Conservation (phyloP, 768 basidiomycete species). For the Naganishia kalamii region DNA sequence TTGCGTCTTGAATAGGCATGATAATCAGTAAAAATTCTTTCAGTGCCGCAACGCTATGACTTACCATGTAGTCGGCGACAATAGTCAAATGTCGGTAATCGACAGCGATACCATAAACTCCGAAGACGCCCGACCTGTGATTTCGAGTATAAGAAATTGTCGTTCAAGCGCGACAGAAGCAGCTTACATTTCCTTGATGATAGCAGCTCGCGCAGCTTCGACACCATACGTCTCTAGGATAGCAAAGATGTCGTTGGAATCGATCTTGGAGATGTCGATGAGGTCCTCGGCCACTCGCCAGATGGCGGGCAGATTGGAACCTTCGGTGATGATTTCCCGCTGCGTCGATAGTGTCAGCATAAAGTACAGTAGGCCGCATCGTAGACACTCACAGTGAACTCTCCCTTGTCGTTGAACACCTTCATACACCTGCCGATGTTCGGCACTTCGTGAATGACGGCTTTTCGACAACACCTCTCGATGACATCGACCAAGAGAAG, state of each 20-base stretch:
- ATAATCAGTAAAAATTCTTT: background rate
- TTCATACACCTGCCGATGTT: slow-evolving; percentile 70
- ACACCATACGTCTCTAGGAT: slow-evolving; percentile 89
- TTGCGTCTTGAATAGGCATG: slow-evolving; percentile 62
- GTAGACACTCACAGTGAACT: slow-evolving; percentile 39
- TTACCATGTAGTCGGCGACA: slow-evolving; percentile 98
- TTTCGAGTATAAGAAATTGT: background rate
- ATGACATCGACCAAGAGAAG: slow-evolving; percentile 87
- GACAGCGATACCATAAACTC: slow-evolving; percentile 91
- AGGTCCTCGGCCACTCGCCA: slow-evolving; percentile 59
- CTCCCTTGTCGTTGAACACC: slow-evolving; percentile 43
- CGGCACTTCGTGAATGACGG: slow-evolving; percentile 81
- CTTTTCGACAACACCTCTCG: slow-evolving; percentile 74
- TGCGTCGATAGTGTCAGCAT: slow-evolving; percentile 3
- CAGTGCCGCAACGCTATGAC: slow-evolving; percentile 31
- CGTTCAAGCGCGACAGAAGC: background rate
- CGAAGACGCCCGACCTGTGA: slow-evolving; percentile 62
- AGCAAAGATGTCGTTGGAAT: slow-evolving; percentile 92
- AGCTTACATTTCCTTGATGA: slow-evolving; percentile 75
- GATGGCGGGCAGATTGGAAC: slow-evolving; percentile 83
- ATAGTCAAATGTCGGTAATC: slow-evolving; percentile 88
- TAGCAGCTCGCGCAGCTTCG: slow-evolving; percentile 86
- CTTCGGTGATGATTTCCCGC: slow-evolving; percentile 73
- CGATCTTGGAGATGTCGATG: slow-evolving; percentile 71
- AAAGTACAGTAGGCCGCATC: background rate